phyloP scores from a whole-genome alignment of 306 rosid species.

The Canavalia ensiformis region DNA sequence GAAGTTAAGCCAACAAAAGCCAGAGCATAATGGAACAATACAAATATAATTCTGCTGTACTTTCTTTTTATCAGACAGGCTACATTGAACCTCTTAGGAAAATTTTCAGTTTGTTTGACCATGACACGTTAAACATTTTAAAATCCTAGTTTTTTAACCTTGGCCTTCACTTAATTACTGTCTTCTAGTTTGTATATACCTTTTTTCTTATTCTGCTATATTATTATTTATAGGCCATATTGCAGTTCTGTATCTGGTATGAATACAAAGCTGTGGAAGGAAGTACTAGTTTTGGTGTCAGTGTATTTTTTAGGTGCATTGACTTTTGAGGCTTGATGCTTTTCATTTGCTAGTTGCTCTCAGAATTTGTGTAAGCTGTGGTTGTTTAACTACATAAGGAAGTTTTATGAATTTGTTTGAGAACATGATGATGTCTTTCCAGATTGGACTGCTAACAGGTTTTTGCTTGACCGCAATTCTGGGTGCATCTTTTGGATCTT shows the following conservation, averaged over 20 bases:
- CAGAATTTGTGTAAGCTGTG: slow-evolving; percentile 7
- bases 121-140: neutral
- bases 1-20: slow-evolving; percentile 37
- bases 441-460: slow-evolving; percentile 85
- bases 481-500: slow-evolving; percentile 81
- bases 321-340: slow-evolving; percentile 40
- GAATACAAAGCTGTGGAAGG: slow-evolving; percentile 81
- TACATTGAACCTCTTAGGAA: slow-evolving; percentile 30
- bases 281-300: slow-evolving; percentile 64
- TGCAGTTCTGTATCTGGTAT: slow-evolving; percentile 84
- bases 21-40: slow-evolving; percentile 22
- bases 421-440: slow-evolving; percentile 53
- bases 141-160: neutral
- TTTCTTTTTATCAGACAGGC: slow-evolving; percentile 21
- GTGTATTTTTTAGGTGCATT: slow-evolving; percentile 33
- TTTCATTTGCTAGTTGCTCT: slow-evolving; percentile 26
- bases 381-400: slow-evolving; percentile 37
- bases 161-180: slow-evolving; percentile 5
- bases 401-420: slow-evolving; percentile 40
- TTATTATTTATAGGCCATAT: slow-evolving; percentile 69
- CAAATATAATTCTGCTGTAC: slow-evolving; percentile 19
- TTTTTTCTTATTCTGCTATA: slow-evolving; percentile 42
- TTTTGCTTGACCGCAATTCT: slow-evolving; percentile 73
- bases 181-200: slow-evolving; percentile 21
- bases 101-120: slow-evolving; percentile 34